Evolutionary conservation across 2,329 filamentous ascomycete species (phyloP).

Genomic region (Claviceps spartinae): DNA sequence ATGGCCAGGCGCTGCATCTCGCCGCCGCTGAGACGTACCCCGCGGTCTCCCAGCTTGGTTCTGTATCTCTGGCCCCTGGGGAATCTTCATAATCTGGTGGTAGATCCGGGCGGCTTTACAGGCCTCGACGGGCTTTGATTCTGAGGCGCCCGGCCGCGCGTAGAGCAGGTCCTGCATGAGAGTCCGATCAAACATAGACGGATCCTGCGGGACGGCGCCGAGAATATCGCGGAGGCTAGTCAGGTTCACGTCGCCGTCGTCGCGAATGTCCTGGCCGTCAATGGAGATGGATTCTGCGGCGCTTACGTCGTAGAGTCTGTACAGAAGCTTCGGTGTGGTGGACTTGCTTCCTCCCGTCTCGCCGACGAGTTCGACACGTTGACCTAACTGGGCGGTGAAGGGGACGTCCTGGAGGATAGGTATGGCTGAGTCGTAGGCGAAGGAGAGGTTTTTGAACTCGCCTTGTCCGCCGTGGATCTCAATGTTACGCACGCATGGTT

Average conservation of each 20-base stretch:
- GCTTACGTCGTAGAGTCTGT: conserved; percentile 46
- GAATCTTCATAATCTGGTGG: conserved; percentile 45
- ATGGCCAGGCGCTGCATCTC: conserved; percentile 36
- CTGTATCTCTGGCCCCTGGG: conserved; percentile 30
- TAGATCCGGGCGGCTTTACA: conserved; percentile 50
- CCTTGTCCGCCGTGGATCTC: conserved; percentile 31
- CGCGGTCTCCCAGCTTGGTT: conserved; percentile 33
- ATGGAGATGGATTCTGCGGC: conserved; percentile 39
- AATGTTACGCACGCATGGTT: conserved; percentile 2
- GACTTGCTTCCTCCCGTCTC: conserved; percentile 51
- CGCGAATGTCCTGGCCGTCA: conserved; percentile 45
- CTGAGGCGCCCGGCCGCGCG: conserved; percentile 44
- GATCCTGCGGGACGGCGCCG: conserved; percentile 52
- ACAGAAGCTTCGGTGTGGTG: conserved; percentile 45
- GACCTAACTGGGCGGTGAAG: conserved; percentile 34
- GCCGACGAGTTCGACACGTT: conserved; percentile 47
- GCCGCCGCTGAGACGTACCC: conserved; percentile 35
- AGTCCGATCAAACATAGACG: conserved; percentile 49
- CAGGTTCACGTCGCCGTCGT: conserved; percentile 44
- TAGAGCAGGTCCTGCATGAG: conserved; percentile 54
- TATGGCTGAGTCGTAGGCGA: conserved; percentile 41
- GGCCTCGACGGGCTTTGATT: conserved; percentile 45
- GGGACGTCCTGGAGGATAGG: conserved; percentile 34
- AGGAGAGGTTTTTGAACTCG: conserved; percentile 38
- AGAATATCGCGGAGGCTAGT: conserved; percentile 43